Percentiles rank a stretch among this genome's conserved stretches.
phyloP scores from a whole-genome alignment of 2,329 filamentous ascomycete species.

The Hypoxylon sp. region DNA sequence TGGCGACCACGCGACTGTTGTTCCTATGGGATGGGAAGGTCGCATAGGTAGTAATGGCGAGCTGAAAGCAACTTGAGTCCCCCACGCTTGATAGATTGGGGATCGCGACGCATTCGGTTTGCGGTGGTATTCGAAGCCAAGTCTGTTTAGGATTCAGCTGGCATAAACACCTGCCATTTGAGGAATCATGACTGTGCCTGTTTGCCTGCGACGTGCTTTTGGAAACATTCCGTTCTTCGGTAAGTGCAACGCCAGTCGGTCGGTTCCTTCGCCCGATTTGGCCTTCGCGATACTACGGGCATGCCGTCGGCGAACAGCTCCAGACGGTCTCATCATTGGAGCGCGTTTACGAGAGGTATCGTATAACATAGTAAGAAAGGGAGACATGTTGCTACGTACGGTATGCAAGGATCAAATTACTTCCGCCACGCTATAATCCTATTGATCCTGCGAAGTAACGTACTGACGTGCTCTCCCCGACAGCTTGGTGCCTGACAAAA shows the following conservation, averaged over 20 bases:
- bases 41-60: slow-evolving; percentile 17
- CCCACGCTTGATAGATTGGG: slow-evolving; percentile 29
- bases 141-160: slow-evolving; percentile 36
- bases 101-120: slow-evolving; percentile 27
- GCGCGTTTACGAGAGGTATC: slow-evolving; percentile 6
- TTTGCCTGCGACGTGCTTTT: slow-evolving; percentile 37
- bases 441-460: slow-evolving; percentile 41
- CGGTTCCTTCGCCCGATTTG: slow-evolving; percentile 30
- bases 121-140: slow-evolving; percentile 15
- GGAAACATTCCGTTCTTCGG: slow-evolving; percentile 8
- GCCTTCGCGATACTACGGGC: slow-evolving; percentile 27
- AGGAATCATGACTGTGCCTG: slow-evolving; percentile 22
- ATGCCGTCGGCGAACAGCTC: slow-evolving; percentile 10
- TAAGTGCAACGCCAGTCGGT: slow-evolving; percentile 20
- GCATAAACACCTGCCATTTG: slow-evolving; percentile 38
- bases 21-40: slow-evolving; percentile 36
- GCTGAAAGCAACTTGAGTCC: slow-evolving; percentile 17
- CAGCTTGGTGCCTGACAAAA: slow-evolving; percentile 32
- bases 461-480: slow-evolving; percentile 28
- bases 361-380: slow-evolving; percentile 16
- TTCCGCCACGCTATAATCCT: slow-evolving; percentile 36
- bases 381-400: slow-evolving; percentile 12
- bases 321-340: slow-evolving; percentile 16
- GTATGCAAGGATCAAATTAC: slow-evolving; percentile 41
- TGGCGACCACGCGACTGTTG: slow-evolving; percentile 15